phyloP scores from a whole-genome alignment of 2,329 filamentous ascomycete species.

The Fonsecaea nubica region DNA sequence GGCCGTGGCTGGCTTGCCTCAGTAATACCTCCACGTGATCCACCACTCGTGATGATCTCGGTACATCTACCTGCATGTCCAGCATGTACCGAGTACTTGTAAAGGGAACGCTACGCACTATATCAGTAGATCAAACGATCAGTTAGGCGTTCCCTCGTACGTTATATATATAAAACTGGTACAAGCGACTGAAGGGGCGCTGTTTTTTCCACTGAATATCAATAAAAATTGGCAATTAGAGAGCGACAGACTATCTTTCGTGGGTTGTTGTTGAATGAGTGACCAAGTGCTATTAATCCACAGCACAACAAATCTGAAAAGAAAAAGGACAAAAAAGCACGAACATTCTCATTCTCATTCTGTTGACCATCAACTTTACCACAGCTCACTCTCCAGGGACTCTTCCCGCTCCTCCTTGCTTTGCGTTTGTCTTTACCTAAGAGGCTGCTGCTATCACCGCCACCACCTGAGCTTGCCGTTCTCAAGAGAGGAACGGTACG shows the following conservation, averaged over 20 bases:
- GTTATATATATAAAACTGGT: not conserved
- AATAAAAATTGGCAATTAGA: not conserved
- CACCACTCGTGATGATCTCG: too few species aligned
- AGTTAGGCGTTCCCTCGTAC: too few species aligned
- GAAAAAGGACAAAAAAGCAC: not conserved
- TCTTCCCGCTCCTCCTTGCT: not conserved
- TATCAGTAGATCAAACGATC: too few species aligned
- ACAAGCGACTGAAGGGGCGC: not conserved
- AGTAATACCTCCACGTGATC: too few species aligned
- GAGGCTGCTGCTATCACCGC: not conserved
- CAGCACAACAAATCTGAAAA: not conserved
- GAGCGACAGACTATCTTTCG: not conserved
- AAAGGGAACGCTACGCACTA: too few species aligned
- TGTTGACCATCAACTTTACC: not conserved
- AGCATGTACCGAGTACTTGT: too few species aligned
- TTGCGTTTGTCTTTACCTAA: not conserved
- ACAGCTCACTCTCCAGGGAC: not conserved
- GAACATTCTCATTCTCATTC: not conserved
- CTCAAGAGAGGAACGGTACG: not conserved
- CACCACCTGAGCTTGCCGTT: conserved; percentile 5
- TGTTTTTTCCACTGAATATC: not conserved
- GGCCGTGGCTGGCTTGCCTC: too few species aligned
- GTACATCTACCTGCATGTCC: too few species aligned
- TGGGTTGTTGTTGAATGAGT: conserved; percentile 1
- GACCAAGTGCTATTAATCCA: not conserved